These are phyloP conservation scores for Circinella umbellata DNA, from an alignment of 371 early-diverging fungal genomes.

Conservation along the genomic window DNA sequence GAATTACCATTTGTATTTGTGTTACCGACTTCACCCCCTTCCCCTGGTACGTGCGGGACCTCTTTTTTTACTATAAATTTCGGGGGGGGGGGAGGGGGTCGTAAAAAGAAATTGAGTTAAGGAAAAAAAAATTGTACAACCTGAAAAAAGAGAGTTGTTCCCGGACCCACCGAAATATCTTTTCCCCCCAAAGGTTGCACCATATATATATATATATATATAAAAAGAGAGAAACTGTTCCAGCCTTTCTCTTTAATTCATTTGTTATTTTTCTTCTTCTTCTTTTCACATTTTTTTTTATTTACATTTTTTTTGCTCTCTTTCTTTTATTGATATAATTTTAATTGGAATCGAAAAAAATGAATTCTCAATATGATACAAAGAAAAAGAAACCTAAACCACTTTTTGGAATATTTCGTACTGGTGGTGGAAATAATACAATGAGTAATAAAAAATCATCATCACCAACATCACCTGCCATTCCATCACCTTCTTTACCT, in stretches of 20 bases:
- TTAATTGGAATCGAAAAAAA: not conserved
- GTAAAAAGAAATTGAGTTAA: not conserved
- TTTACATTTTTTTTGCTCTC: not conserved
- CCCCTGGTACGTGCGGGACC: no score
- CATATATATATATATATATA: no score
- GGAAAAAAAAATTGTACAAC: no score
- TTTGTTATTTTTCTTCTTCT: not conserved
- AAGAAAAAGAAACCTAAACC: conserved; percentile 17
- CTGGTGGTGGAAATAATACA: not conserved
- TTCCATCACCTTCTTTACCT: not conserved
- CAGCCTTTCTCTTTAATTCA: conserved; percentile 8
- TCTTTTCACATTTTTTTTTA: not conserved
- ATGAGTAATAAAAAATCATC: not conserved
- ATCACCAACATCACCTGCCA: not conserved
- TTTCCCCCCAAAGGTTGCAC: not conserved
- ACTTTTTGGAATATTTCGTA: conserved; percentile 14
- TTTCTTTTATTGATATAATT: no score
- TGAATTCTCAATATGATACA: not conserved
- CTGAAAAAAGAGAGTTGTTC: not conserved
- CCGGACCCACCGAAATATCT: not conserved
- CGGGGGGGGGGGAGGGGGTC: not conserved
- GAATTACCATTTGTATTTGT: no score
- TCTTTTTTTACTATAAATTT: not conserved
- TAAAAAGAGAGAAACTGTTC: not conserved
- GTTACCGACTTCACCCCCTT: no score